These are phyloP conservation scores for Trichoderma koningiopsis DNA, from an alignment of 2,329 filamentous ascomycete species.

Conservation along the genomic window DNA sequence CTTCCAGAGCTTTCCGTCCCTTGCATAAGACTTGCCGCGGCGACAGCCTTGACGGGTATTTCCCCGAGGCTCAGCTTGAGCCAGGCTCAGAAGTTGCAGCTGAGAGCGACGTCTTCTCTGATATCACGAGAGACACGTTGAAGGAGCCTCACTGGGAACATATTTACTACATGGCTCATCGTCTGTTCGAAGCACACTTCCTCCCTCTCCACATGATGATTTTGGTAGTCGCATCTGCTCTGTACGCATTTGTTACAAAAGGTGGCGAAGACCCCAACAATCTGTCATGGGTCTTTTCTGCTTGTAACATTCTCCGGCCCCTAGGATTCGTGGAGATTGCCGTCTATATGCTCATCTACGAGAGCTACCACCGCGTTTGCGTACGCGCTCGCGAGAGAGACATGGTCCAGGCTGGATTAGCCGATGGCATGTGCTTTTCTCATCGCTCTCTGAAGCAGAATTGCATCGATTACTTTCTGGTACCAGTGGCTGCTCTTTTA, in stretches of 20 bases:
- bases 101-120: constrained; percentile 58
- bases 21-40: constrained; percentile 51
- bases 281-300: constrained; percentile 60
- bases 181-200: constrained; percentile 75
- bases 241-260: constrained; percentile 60
- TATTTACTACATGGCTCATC: constrained; percentile 61
- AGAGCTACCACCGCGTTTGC: constrained; percentile 65
- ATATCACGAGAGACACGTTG: constrained; percentile 55
- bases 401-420: constrained; percentile 65
- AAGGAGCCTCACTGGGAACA: constrained; percentile 57
- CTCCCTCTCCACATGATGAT: constrained; percentile 68
- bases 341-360: constrained; percentile 67
- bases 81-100: constrained; percentile 44
- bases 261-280: constrained; percentile 53
- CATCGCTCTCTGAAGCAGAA: constrained; percentile 58
- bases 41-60: constrained; percentile 49
- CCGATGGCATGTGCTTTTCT: constrained; percentile 67
- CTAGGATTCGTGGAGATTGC: constrained; percentile 64
- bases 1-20: constrained; percentile 56
- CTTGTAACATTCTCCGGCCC: constrained; percentile 62
- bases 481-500: constrained; percentile 67
- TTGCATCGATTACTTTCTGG: constrained; percentile 63
- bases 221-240: constrained; percentile 61
- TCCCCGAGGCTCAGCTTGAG: constrained; percentile 49
- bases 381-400: constrained; percentile 63